Evolutionary conservation across 257 asterid species (phyloP).

Genomic region (Solanum sejunctum): DNA sequence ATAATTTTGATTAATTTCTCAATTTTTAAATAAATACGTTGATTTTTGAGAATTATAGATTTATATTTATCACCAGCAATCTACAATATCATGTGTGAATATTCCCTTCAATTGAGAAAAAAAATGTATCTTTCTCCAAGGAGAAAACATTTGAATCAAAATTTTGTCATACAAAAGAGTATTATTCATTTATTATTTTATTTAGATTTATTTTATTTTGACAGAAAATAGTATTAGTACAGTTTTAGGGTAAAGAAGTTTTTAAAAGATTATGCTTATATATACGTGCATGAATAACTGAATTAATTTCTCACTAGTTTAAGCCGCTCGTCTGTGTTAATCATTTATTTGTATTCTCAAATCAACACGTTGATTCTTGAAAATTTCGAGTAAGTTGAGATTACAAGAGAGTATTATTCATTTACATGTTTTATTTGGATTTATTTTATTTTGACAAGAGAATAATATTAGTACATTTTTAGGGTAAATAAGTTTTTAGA

Average conservation of each 20-base stretch:
- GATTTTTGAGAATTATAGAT: not conserved
- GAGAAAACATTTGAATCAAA: too few relatives aligned
- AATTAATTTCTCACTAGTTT: not conserved
- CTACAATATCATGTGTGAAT: too few relatives aligned
- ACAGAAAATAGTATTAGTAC: too few relatives aligned
- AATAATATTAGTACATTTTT: not conserved
- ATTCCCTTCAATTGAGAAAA: too few relatives aligned
- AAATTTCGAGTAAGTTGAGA: not conserved
- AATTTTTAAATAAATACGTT: not conserved
- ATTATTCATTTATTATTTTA: not conserved
- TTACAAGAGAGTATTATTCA: too few relatives aligned
- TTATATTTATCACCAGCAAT: too few relatives aligned
- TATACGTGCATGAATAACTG: too few relatives aligned
- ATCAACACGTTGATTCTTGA: not conserved
- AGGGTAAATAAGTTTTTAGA: not conserved
- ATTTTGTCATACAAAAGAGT: not conserved
- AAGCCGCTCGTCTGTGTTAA: accelerated
- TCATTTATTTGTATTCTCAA: not conserved
- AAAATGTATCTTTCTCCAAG: too few relatives aligned
- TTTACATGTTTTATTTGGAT: not conserved
- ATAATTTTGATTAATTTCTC: too few relatives aligned
- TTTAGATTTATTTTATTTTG: too few relatives aligned
- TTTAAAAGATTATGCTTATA: not conserved
- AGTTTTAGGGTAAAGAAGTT: too few relatives aligned
- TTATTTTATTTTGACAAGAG: not conserved